Base-by-base conservation (phyloP, 2,329 filamentous ascomycete genomes). In the Cordyceps pruinosa region DNA sequence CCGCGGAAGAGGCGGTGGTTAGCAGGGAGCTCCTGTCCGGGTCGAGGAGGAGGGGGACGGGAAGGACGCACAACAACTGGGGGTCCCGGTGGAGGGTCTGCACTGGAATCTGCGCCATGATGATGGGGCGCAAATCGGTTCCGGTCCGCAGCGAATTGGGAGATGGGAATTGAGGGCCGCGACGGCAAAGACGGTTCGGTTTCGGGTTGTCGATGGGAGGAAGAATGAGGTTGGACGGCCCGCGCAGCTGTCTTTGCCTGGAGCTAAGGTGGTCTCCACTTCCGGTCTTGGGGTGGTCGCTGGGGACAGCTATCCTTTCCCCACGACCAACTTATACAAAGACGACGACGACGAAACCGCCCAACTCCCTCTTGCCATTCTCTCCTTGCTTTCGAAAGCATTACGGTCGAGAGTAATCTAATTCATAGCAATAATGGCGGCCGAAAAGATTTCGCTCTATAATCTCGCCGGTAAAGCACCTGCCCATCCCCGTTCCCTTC, bases 31-130 rank as follows among this genome's bases (percentile, higher is more conserved):
- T 35, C 19, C 19, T 28, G 5, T 15, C n/a, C 26, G 1, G 53
- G 5, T 23, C 12, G 17, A 13, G 10, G 34, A 21, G 2, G 10
- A 21, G 21, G 19, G 19, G 25, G 25, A 41, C 32, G 10, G 10
- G 28, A 54, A 73, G 15, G 15, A 42, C 89, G 70, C 78, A 97
- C 94, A 99, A 96, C 63, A 99, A 81, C 75, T 96, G 92, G 69
- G 94, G 93, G 88, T 99, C 95, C 83, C 94, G 77, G 77, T 96
- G 89, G 83, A 99, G 97, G 78, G 91, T 94, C 80, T 99, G 94
- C 65, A 90, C 87, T 63, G 88, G 83, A 64, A 88, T 80, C 77
- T 94, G 86, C 66, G 88, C 88, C 93, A 97, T 97, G 53, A 44
- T 72, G 62, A 62, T 12, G 30, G 12, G 39, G 39, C 10, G 39